Base-by-base conservation (phyloP, 148 eudicot genomes). In the Nyssa sinensis region DNA sequence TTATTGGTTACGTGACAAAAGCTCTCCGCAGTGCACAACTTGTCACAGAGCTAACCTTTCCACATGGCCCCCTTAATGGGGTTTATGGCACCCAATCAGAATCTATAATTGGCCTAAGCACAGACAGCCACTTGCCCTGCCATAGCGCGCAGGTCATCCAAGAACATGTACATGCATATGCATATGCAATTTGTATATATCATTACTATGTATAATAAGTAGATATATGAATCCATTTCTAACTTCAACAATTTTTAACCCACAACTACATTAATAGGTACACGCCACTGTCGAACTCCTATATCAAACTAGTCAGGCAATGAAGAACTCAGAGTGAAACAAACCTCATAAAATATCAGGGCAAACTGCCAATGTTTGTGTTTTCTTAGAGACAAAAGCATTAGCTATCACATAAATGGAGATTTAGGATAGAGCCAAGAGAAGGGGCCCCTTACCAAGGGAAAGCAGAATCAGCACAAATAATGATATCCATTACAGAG, bases 361-460 rank as follows among this genome's bases (percentile, higher is more conserved):
- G n/a, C n/a, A n/a, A n/a, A n/a, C n/a, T n/a, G n/a, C n/a, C n/a
- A n/a, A n/a, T n/a, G n/a, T n/a, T 63, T 71, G 66, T 51, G 59
- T 28, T 77, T 77, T 64, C 75, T 64, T 77, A 64, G 75, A 77
- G 64, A 75, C 75, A 71, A 77, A 71, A 71, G 55, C 65, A 77
- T 64, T 33, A 7, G n/a, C 61, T 65, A 64, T 77, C 75, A 70
- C 63, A 70, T 62, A 21, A 70, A 63, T 31, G 44, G 11, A 39
- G 7, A 39, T 44, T 44, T 69, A 62, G 17, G 2, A 44, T 19
- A 44, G 51, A 44, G 51, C 51, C 51, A 44, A 44, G 51, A 44
- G 51, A n/a, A 44, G 34, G 58, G 3, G 23, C 17, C 11, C 62
- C 10, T 53, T 35, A 29, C 14, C 9, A 10, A 39, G 28, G 62